These are phyloP conservation scores for Capronia coronata DNA, from an alignment of 2,329 filamentous ascomycete genomes.

Conservation along the genomic window DNA sequence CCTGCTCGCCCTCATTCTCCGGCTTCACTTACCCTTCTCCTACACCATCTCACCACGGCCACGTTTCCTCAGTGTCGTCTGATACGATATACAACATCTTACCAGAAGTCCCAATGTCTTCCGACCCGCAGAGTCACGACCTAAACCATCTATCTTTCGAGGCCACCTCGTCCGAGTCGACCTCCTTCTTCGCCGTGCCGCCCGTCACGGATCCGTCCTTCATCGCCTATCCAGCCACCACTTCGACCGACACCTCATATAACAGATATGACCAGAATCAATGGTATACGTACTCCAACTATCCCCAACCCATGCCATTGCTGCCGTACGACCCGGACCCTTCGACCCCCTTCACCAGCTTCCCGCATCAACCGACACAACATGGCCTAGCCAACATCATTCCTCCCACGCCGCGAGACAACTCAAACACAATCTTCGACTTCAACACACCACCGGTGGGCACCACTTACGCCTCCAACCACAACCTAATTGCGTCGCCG, in stretches of 20 bases:
- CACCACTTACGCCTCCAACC: conserved; percentile 13
- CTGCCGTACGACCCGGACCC: conserved; percentile 20
- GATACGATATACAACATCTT: conserved; percentile 21
- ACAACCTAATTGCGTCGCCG: conserved; percentile 19
- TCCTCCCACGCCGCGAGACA: conserved; percentile 26
- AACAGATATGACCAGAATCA: conserved; percentile 23
- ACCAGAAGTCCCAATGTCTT: conserved; percentile 16
- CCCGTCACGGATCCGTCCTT: conserved; percentile 18
- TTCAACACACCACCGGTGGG: conserved; percentile 22
- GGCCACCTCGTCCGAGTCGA: conserved; percentile 18
- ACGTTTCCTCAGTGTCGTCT: conserved; percentile 20
- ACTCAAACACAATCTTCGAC: conserved; percentile 22
- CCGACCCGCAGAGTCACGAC: conserved; percentile 14
- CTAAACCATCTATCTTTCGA: conserved; percentile 21
- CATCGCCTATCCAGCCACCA: conserved; percentile 9
- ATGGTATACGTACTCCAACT: conserved; percentile 23
- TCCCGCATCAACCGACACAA: conserved; percentile 5
- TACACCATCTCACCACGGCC: conserved; percentile 25
- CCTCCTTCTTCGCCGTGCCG: conserved; percentile 23
- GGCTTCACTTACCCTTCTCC: conserved; percentile 27
- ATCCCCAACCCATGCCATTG: conserved; percentile 18
- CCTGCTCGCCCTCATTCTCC: conserved; percentile 23
- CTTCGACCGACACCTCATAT: conserved; percentile 13
- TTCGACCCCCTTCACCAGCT: conserved; percentile 9
- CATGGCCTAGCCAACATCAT: conserved; percentile 22